Conservation (phyloP, 2,329 filamentous ascomycete species). For the Aureobasidium sp. region DNA sequence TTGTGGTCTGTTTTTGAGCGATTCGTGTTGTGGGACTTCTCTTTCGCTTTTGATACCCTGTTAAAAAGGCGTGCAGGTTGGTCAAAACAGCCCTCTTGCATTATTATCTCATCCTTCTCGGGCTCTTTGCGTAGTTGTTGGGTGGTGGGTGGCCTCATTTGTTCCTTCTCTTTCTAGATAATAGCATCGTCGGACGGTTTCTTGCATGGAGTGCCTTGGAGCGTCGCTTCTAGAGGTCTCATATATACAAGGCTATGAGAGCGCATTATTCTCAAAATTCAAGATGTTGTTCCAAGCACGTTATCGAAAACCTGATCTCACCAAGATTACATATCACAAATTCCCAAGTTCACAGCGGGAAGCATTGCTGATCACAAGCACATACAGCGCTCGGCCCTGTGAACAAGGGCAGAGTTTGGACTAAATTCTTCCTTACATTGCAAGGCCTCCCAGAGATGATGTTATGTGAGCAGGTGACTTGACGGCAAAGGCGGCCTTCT, state of each 20-base stretch:
- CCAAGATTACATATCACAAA: too few relatives aligned
- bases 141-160: neutral
- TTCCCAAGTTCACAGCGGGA: neutral
- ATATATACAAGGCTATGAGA: too few relatives aligned
- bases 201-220: too few relatives aligned
- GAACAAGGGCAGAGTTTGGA: neutral
- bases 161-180: too few relatives aligned
- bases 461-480: neutral
- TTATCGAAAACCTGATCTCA: too few relatives aligned
- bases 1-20: neutral
- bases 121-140: neutral
- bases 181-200: too few relatives aligned
- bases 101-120: neutral
- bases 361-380: neutral
- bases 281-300: neutral
- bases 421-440: neutral
- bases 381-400: neutral
- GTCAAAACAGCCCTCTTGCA: neutral
- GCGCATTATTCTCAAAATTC: neutral
- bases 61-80: neutral
- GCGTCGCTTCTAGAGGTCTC: too few relatives aligned
- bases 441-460: constrained; percentile 3
- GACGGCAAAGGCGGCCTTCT: neutral
- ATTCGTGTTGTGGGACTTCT: neutral
- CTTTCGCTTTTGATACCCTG: constrained; percentile 13